phyloP scores from a whole-genome alignment of 495 filamentous ascomycete genomes.

The Tuber borchii region DNA sequence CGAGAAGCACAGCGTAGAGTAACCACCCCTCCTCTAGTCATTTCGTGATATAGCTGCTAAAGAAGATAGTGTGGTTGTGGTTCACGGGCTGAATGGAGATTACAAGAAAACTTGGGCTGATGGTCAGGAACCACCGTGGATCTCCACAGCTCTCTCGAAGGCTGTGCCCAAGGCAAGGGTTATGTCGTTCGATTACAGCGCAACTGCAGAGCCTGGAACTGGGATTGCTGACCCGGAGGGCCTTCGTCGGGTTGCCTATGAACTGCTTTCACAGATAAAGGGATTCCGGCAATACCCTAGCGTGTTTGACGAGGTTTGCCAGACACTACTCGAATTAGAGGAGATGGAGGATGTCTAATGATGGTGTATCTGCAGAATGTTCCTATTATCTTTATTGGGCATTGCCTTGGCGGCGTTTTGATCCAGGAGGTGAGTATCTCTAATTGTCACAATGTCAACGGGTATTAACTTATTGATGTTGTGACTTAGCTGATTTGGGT shows the following conservation, averaged over 20 bases:
- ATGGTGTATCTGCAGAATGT: background rate
- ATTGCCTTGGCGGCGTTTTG: background rate
- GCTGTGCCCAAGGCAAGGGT: background rate
- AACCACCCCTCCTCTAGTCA: background rate
- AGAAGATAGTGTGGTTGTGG: background rate
- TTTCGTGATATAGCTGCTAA: background rate
- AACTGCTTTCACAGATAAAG: background rate
- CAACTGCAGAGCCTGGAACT: background rate
- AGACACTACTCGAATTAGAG: background rate
- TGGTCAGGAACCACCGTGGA: background rate
- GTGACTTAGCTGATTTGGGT: background rate
- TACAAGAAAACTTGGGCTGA: background rate
- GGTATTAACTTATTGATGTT: background rate
- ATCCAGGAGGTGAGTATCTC: slow-evolving; percentile 1
- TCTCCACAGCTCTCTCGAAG: background rate
- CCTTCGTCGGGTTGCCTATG: slow-evolving; percentile 1
- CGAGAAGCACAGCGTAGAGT: background rate
- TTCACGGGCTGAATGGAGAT: background rate
- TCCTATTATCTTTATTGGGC: background rate
- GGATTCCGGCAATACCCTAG: background rate
- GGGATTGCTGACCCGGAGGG: background rate
- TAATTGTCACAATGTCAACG: background rate
- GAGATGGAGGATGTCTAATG: background rate
- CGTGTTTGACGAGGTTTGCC: slow-evolving; percentile 1
- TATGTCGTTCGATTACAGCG: background rate